Evolutionary conservation across 108 stramenopile genomes (phyloP).

Genomic region (Epithemia pelagica): DNA sequence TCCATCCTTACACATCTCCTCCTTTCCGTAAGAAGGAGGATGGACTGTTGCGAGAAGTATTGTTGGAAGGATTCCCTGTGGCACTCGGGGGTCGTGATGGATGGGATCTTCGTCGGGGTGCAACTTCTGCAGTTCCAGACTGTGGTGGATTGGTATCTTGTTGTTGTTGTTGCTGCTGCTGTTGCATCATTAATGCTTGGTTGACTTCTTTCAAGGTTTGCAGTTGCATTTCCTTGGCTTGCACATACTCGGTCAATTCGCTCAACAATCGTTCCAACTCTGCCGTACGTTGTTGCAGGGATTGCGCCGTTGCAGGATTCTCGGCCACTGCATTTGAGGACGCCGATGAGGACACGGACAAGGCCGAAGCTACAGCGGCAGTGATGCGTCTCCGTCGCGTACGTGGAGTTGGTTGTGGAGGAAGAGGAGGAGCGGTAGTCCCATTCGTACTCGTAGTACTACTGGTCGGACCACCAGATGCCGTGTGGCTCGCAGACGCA

Average conservation of each 20-base stretch:
- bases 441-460: too few relatives aligned
- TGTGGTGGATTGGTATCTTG: too few relatives aligned
- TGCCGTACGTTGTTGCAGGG: slow-evolving; percentile 25
- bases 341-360: slow-evolving; percentile 36
- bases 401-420: not conserved
- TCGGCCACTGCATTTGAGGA: slow-evolving; percentile 34
- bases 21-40: too few relatives aligned
- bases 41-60: too few relatives aligned
- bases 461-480: not conserved
- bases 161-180: too few relatives aligned
- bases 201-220: slow-evolving; percentile 72
- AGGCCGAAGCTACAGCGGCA: not conserved
- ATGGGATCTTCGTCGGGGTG: too few relatives aligned
- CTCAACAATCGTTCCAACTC: slow-evolving; percentile 68
- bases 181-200: slow-evolving; percentile 27
- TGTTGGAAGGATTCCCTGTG: too few relatives aligned
- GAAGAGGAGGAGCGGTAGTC: not conserved
- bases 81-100: too few relatives aligned
- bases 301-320: slow-evolving; percentile 6
- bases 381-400: not conserved
- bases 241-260: slow-evolving; percentile 66
- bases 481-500: not conserved
- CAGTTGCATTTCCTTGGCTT: slow-evolving; percentile 78
- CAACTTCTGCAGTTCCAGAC: too few relatives aligned
- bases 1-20: too few relatives aligned